Percentiles rank a stretch among this genome's conserved stretches.
Evolutionary conservation across 2,329 filamentous ascomycete species (phyloP).

Genomic region (Nothophaeocryptopus gaeumannii): DNA sequence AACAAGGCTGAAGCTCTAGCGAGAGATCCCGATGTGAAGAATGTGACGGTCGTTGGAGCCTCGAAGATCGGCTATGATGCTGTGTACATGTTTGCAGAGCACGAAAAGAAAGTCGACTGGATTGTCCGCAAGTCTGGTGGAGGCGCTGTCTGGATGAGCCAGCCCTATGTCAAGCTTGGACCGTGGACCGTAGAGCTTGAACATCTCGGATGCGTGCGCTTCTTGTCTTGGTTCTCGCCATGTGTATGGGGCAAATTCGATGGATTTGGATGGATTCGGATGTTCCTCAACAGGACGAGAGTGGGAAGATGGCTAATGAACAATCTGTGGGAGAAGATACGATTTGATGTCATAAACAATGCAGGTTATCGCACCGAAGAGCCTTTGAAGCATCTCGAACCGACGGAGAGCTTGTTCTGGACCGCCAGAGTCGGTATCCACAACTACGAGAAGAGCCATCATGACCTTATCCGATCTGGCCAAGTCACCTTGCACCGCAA

Average conservation of each 20-base stretch:
- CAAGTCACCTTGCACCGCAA: slow-evolving; percentile 55
- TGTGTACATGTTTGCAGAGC: slow-evolving; percentile 55
- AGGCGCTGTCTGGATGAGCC: slow-evolving; percentile 58
- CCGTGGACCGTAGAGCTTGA: slow-evolving; percentile 66
- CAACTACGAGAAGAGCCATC: slow-evolving; percentile 57
- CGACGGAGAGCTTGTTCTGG: slow-evolving; percentile 45
- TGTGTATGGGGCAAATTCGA: slow-evolving; percentile 68
- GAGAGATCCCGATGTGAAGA: slow-evolving; percentile 43
- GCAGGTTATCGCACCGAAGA: slow-evolving; percentile 44
- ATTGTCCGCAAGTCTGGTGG: slow-evolving; percentile 55
- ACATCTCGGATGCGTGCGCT: slow-evolving; percentile 62
- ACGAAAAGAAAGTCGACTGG: slow-evolving; percentile 53
- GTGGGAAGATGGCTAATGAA: slow-evolving; percentile 56
- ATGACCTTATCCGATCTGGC: slow-evolving; percentile 53
- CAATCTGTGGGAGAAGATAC: slow-evolving; percentile 55
- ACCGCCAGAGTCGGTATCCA: slow-evolving; percentile 58
- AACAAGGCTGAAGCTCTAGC: slow-evolving; percentile 34
- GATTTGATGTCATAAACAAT: slow-evolving; percentile 49
- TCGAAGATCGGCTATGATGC: slow-evolving; percentile 63
- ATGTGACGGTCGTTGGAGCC: slow-evolving; percentile 56
- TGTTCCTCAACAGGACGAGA: slow-evolving; percentile 56
- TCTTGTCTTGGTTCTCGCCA: slow-evolving; percentile 70
- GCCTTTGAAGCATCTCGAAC: slow-evolving; percentile 40
- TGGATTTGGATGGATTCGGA: slow-evolving; percentile 54
- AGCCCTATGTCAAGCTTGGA: slow-evolving; percentile 56